Percentiles rank a stretch among this genome's conserved stretches.
Evolutionary conservation across 2,329 filamentous ascomycete genomes (phyloP).

Genomic region (Verticillium nonalfalfae): DNA sequence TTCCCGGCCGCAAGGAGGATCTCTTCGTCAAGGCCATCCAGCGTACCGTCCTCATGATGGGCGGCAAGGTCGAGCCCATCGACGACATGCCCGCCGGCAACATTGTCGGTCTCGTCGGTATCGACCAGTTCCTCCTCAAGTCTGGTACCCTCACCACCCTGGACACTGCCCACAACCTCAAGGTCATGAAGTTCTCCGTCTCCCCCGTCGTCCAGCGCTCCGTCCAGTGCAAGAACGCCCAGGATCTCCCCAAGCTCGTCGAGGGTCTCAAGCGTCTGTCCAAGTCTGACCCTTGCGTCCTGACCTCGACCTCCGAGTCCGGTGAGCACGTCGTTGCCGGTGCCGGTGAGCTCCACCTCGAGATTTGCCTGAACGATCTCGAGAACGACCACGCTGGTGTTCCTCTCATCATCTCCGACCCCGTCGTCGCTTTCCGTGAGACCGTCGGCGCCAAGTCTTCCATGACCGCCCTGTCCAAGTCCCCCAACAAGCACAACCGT

Average conservation of each 20-base stretch:
- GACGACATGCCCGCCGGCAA: conserved; percentile 99
- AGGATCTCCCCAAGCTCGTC: conserved; percentile 98
- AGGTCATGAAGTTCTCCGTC: conserved; percentile 99
- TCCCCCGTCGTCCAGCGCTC: conserved; percentile 97
- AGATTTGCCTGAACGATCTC: conserved; percentile 99
- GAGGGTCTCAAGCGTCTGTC: conserved; percentile 99
- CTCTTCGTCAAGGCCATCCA: conserved; percentile 99
- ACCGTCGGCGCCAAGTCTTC: conserved; percentile 77
- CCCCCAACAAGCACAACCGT: conserved; percentile 99
- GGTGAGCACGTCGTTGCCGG: conserved; percentile 99
- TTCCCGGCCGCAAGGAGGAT: conserved; percentile 96
- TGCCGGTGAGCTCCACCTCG: conserved; percentile 98
- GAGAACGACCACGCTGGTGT: conserved; percentile 99
- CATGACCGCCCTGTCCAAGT: conserved; percentile 98
- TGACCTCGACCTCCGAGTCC: conserved; percentile 82
- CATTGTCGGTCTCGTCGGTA: conserved; percentile 98
- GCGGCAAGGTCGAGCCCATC: conserved; percentile 97
- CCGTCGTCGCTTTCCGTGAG: conserved; percentile 98
- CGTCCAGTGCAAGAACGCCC: conserved; percentile 99
- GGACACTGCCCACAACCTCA: conserved; percentile 98
- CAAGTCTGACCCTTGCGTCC: conserved; percentile 98
- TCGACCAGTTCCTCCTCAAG: conserved; percentile 99
- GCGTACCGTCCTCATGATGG: conserved; percentile 99
- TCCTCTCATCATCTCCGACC: conserved; percentile 95
- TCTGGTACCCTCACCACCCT: conserved; percentile 97